Base-by-base conservation (phyloP, 768 basidiomycete species). In the Gloeopeniophorella convolvens region DNA sequence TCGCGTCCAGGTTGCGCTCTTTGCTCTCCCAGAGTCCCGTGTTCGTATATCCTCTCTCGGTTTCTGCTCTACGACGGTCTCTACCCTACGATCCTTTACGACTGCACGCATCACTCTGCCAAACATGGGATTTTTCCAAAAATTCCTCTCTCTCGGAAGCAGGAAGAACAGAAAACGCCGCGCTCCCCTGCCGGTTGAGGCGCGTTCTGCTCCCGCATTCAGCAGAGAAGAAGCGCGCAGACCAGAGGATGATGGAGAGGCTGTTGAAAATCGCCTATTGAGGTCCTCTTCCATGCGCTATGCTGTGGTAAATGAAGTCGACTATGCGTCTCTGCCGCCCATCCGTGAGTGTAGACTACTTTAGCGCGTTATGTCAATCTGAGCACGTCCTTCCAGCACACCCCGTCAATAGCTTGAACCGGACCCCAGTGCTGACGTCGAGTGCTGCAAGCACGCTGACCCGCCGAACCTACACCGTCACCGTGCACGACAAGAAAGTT, bases 251-350 rank as follows among this genome's bases (percentile, higher is more conserved):
- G 80, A 82, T 33, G 76, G 79, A 37, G 80, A 82, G 55, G 69
- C 65, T 31, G 70, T 67, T 20, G 70, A 70, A 16, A 73, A 66
- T 53, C 68, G 72, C 5, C 71, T 90, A 12, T 63, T 90, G 30
- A 78, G 87, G 36, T 86, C 86, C 1, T 82, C 84, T 12, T 88
- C 88, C 4, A 76, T 83, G 32, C 78, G 82, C 39, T 82, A 73
- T 65, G 70, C 75, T 4, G 74, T 78, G 27, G 76, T 76, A 26
- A 65, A 76, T 7, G 80, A 81, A 58, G 63, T 75, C 8, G 77
- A 81, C 59, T 77, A 80, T 59, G 61, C 70, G 20, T 70, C 75
- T 42, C 63, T 89, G 8, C 81, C 85, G 18, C 83, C 85, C 45
- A 66, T 88, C 54, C 85, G 87, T 89, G 61, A 69, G 87, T 74